A percentile compares a stretch with the other conserved stretches of the same genome.
These are phyloP conservation scores for Mycosphaerelloides madeirae DNA, from an alignment of 2,329 filamentous ascomycete genomes.

Conservation along the genomic window DNA sequence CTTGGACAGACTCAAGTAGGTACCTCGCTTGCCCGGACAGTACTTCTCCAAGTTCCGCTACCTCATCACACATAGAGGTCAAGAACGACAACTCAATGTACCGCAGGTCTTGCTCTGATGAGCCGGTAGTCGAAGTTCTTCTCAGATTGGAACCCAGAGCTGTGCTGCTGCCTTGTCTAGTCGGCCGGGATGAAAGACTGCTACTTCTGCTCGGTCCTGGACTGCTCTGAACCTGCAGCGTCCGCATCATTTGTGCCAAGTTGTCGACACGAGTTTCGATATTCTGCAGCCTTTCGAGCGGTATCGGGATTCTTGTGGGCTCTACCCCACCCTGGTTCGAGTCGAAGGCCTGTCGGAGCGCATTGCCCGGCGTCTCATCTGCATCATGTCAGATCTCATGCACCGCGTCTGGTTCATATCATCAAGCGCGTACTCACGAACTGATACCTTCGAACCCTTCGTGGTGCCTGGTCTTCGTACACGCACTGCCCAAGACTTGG, in stretches of 20 bases:
- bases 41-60: slow-evolving; percentile 9
- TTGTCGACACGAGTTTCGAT: slow-evolving; percentile 11
- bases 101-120: background rate
- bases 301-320: slow-evolving; percentile 3
- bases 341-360: slow-evolving; percentile 7
- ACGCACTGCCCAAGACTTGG: slow-evolving; percentile 8
- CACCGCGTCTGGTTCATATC: too few relatives aligned
- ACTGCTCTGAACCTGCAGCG: slow-evolving; percentile 2
- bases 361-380: slow-evolving; percentile 7
- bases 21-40: slow-evolving; percentile 2
- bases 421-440: slow-evolving; percentile 13
- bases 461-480: slow-evolving; percentile 13
- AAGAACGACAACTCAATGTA: slow-evolving; percentile 5
- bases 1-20: background rate
- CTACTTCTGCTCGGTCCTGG: background rate
- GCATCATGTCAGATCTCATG: background rate
- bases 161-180: background rate
- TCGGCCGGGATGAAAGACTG: background rate
- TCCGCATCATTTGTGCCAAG: slow-evolving; percentile 7
- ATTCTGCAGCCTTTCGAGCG: slow-evolving; percentile 5
- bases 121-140: too few relatives aligned
- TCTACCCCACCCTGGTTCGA: background rate
- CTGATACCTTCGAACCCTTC: slow-evolving; percentile 8
- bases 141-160: background rate
- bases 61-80: slow-evolving; percentile 6